Conservation (phyloP, 208 protist species). For the Trypanosoma rangeli region DNA sequence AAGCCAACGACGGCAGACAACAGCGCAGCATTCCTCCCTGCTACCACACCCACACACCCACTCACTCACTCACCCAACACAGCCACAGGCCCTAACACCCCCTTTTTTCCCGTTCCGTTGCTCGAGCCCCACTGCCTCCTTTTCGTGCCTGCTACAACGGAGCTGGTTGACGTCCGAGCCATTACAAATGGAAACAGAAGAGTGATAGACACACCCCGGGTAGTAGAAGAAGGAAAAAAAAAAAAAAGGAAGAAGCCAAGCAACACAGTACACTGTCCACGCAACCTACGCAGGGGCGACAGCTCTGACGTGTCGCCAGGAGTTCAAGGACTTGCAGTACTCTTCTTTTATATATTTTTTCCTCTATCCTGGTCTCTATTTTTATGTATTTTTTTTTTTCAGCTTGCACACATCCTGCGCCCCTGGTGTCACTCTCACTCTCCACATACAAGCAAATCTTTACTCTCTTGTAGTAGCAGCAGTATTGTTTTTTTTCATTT, state of each 20-base stretch:
- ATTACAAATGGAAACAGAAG: slow-evolving; percentile 9
- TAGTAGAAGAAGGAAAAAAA: slow-evolving; percentile 7
- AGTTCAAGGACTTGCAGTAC: not conserved
- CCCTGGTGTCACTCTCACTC: no score
- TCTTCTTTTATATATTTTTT: not conserved
- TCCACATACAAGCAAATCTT: no score
- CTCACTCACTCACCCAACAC: not conserved
- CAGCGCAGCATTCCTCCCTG: slow-evolving; percentile 32
- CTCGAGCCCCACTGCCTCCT: not conserved
- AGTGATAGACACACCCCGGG: no score
- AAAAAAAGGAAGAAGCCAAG: slow-evolving; percentile 14
- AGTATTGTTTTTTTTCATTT: no score
- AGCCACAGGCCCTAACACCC: no score
- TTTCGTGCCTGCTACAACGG: not conserved
- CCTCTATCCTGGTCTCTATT: no score
- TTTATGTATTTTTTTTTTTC: no score
- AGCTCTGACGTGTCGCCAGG: no score
- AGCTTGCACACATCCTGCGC: no score
- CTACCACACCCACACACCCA: not conserved
- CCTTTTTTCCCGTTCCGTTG: not conserved
- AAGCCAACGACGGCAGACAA: slow-evolving; percentile 29
- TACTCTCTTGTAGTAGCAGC: no score
- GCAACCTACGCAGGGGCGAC: no score
- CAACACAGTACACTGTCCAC: not conserved
- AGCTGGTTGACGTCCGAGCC: not conserved